Evolutionary conservation across 2,329 filamentous ascomycete genomes (phyloP), one percentile per base, ranked within the genome.

Genomic region (Colletotrichum coccodes): DNA sequence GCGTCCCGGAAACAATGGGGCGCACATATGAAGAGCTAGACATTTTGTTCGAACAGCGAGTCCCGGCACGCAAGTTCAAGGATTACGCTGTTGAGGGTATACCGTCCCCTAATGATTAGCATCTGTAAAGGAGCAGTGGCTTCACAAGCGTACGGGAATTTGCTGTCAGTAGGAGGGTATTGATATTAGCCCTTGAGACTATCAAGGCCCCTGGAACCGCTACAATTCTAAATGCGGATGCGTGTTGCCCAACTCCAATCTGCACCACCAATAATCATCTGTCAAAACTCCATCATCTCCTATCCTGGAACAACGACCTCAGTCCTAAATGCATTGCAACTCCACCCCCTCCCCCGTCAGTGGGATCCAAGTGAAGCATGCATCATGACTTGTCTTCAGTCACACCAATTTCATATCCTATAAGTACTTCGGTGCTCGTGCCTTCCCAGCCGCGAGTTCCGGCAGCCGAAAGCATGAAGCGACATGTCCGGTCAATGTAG

Each of bases 371-470:
- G 26, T 26, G 8, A n/a, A 47, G 8, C 28, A 34, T 3, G 23
- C 8, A 8, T 23, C 16, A 21, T 59, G 18, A 71, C 28, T 72
- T 71, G 9, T 70, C 63, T 38, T 60, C 60, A 21, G 59, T 72
- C 26, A 80, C 80, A 12, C 76, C 77, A 63, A 99, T 97, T 82
- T 99, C 96, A 79, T 99, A 99, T 18, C 96, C 96, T 62, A 99
- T 89, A 69, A 99, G 79, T 0, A 96, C 94, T 82, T 99, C 96
- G 0, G 96, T 98, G 40, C 88, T 91, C 23, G 88, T 90, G 1
- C 96, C 96, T 79, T 98, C 96, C 96, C 96, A 99, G 1, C 96
- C 96, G 71, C 96, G 85, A 71, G 96, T 98, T 0, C 96, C 96
- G 5, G 94, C 95, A 0, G 94, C 93, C 2, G 93, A 95, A 38